Conservation (phyloP, 164 flowering plant species). For the Houttuynia cordata region DNA sequence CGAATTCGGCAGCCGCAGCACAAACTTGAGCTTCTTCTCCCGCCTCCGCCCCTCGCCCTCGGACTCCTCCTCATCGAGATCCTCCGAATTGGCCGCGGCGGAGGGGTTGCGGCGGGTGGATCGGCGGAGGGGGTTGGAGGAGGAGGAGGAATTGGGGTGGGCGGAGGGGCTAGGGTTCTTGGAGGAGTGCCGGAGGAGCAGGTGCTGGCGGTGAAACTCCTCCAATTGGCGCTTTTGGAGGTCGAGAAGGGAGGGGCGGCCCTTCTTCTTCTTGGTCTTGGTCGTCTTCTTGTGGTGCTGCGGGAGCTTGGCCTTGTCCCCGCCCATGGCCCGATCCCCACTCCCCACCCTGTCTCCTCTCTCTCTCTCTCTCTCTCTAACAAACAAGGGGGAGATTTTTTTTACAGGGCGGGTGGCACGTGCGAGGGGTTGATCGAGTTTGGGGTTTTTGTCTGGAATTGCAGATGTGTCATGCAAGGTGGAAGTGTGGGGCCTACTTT, state of each 20-base stretch:
- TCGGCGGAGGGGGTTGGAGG: slow-evolving; percentile 15
- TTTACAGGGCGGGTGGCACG: background rate
- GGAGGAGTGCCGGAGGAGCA: slow-evolving; percentile 12
- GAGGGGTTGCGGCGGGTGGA: slow-evolving; percentile 20
- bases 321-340: slow-evolving; percentile 8
- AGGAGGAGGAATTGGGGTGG: slow-evolving; percentile 28
- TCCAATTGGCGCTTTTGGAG: slow-evolving; percentile 49
- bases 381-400: background rate
- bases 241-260: slow-evolving; percentile 68
- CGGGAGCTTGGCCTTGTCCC: no score
- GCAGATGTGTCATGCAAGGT: no score
- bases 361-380: slow-evolving; percentile 4
- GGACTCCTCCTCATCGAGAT: slow-evolving; percentile 17
- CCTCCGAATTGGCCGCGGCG: slow-evolving; percentile 11
- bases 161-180: slow-evolving; percentile 13
- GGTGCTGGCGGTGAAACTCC: slow-evolving; percentile 12
- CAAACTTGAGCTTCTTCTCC: slow-evolving; percentile 49
- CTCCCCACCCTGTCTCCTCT: background rate
- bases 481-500: no score
- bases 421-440: no score
- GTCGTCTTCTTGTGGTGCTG: slow-evolving; percentile 35
- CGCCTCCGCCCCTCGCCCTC: slow-evolving; percentile 19
- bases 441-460: no score
- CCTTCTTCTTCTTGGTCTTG: slow-evolving; percentile 90
- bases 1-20: slow-evolving; percentile 25